phyloP scores from a whole-genome alignment of 1,284 basidiomycete species.

The Ceratobasidium papillatum region DNA sequence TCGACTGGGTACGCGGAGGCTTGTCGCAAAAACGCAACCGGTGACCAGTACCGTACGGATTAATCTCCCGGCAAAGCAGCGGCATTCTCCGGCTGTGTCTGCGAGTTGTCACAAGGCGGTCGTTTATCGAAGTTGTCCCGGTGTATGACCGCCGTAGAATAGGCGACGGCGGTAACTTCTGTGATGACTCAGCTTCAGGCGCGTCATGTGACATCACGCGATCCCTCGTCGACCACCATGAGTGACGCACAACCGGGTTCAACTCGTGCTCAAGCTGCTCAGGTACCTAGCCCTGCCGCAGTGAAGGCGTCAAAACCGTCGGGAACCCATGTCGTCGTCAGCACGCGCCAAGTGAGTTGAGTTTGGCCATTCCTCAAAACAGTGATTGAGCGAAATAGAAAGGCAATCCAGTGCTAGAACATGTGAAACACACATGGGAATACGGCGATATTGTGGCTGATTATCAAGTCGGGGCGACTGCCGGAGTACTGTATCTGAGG shows the following conservation, averaged over 20 bases:
- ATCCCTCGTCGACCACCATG: conserved; percentile 1
- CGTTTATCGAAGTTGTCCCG: not conserved
- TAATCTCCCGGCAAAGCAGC: conserved; percentile 15
- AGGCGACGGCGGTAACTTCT: not conserved
- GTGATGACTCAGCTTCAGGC: not conserved
- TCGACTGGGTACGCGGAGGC: conserved; percentile 7
- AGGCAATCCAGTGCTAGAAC: conserved; percentile 86
- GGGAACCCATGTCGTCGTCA: conserved; percentile 82
- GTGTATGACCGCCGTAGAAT: not conserved
- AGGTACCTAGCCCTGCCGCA: not conserved
- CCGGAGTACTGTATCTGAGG: conserved; percentile 93
- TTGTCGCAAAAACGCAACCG: conserved; percentile 14
- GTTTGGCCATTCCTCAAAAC: conserved; percentile 18
- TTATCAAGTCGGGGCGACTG: conserved; percentile 95
- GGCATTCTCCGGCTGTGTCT: not conserved
- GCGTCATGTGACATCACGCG: conserved; percentile 4
- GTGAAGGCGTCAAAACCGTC: conserved; percentile 43
- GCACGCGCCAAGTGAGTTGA: conserved; percentile 60
- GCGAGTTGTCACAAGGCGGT: not conserved
- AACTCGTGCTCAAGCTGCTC: not conserved
- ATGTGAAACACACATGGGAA: conserved; percentile 91
- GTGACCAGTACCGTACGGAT: conserved; percentile 1
- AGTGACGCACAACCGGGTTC: not conserved
- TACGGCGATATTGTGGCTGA: conserved; percentile 94
- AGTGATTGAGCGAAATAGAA: conserved; percentile 59